A percentile compares a stretch with the other conserved stretches of the same genome.
Evolutionary conservation across 148 eudicot genomes (phyloP).

Genomic region (Nyssa sinensis): DNA sequence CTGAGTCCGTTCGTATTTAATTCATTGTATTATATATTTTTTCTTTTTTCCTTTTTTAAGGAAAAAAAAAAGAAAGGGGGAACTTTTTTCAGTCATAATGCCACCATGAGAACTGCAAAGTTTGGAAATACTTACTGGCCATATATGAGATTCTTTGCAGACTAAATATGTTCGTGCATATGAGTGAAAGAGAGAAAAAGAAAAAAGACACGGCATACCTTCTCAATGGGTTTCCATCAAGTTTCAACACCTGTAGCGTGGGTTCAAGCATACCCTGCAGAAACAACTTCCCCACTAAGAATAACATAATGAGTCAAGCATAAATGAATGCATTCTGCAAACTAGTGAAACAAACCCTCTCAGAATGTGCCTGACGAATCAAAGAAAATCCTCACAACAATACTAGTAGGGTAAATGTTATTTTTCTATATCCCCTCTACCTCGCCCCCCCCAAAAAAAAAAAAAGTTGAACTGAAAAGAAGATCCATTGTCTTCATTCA

Average conservation of each 20-base stretch:
- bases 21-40: no score
- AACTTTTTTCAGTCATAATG: no score
- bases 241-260: slow-evolving; percentile 79
- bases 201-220: slow-evolving; percentile 39
- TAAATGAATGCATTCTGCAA: background rate
- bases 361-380: background rate
- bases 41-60: background rate
- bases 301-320: slow-evolving; percentile 2
- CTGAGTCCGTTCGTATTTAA: background rate
- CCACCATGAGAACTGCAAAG: no score
- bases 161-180: no score
- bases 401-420: no score
- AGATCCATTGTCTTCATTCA: background rate
- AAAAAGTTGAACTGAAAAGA: background rate
- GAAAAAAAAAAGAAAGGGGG: no score
- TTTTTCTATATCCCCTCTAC: no score
- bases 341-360: background rate
- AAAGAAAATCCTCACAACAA: no score
- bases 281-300: slow-evolving; percentile 18
- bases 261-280: slow-evolving; percentile 92
- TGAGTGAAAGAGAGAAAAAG: background rate
- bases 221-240: slow-evolving; percentile 92
- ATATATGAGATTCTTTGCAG: no score
- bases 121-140: no score
- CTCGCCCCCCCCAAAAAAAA: no score